A percentile compares a stretch with the other conserved stretches of the same genome.
These are phyloP conservation scores for Colletotrichum trifolii DNA, from an alignment of 2,329 filamentous ascomycete genomes.

Conservation along the genomic window DNA sequence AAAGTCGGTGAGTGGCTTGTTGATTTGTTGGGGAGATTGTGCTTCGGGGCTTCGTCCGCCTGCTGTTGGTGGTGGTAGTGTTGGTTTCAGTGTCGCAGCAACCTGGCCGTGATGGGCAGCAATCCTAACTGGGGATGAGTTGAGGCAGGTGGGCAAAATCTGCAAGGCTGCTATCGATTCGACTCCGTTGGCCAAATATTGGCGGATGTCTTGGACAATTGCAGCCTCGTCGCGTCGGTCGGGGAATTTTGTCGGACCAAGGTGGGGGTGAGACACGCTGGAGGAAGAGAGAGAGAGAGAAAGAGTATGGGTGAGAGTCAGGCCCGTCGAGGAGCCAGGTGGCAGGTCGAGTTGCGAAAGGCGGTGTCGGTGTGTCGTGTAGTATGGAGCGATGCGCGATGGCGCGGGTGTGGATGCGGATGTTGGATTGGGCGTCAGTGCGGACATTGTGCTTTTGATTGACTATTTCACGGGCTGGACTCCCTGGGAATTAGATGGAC, in stretches of 20 bases:
- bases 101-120: slow-evolving; percentile 24
- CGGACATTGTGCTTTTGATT: background rate
- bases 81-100: slow-evolving; percentile 19
- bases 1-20: background rate
- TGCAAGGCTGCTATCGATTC: slow-evolving; percentile 24
- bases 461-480: slow-evolving; percentile 22
- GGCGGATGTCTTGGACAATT: slow-evolving; percentile 8
- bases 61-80: too few relatives aligned
- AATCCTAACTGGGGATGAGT: slow-evolving; percentile 8
- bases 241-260: slow-evolving; percentile 12
- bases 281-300: background rate
- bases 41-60: slow-evolving; percentile 21
- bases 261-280: too few relatives aligned
- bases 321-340: slow-evolving; percentile 17
- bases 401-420: slow-evolving; percentile 9
- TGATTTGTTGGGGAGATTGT: slow-evolving; percentile 4
- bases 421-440: slow-evolving; percentile 1
- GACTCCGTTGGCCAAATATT: background rate
- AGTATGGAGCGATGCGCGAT: too few relatives aligned
- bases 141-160: slow-evolving; percentile 10
- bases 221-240: slow-evolving; percentile 25
- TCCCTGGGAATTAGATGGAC: slow-evolving; percentile 23
- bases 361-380: slow-evolving; percentile 25
- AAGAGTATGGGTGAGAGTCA: slow-evolving; percentile 15
- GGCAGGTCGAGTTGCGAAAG: slow-evolving; percentile 21